These are phyloP conservation scores for Trichoderma breve DNA, from an alignment of 2,329 filamentous ascomycete genomes.

Conservation along the genomic window DNA sequence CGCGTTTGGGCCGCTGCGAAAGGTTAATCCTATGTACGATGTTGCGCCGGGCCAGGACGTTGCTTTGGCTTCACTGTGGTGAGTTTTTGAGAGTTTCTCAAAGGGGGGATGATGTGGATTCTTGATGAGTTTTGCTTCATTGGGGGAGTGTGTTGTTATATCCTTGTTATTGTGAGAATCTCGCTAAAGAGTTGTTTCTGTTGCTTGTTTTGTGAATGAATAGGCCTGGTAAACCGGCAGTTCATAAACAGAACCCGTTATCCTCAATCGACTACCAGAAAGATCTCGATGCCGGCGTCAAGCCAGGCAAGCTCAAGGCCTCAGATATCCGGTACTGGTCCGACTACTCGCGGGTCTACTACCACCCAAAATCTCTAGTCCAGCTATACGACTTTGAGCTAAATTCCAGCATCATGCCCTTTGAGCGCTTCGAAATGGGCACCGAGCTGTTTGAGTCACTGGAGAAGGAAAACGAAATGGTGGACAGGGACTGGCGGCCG, in stretches of 20 bases:
- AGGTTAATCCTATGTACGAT: constrained; percentile 87
- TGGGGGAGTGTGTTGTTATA: not conserved
- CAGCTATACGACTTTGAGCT: constrained; percentile 87
- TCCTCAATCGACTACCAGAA: constrained; percentile 72
- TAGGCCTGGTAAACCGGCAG: constrained; percentile 64
- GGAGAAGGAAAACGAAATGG: constrained; percentile 77
- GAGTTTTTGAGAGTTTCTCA: constrained; percentile 17
- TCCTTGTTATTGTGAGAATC: not conserved
- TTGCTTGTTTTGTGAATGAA: not conserved
- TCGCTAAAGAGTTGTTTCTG: not conserved
- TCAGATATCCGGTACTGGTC: constrained; percentile 91
- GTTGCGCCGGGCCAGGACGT: constrained; percentile 34
- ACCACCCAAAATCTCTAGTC: constrained; percentile 82
- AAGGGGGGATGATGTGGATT: not conserved
- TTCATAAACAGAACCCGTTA: constrained; percentile 69
- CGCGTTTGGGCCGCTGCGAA: constrained; percentile 82
- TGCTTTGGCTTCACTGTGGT: constrained; percentile 37
- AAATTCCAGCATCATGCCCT: constrained; percentile 75
- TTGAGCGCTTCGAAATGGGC: constrained; percentile 85
- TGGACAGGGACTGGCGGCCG: constrained; percentile 84
- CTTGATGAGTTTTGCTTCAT: not conserved
- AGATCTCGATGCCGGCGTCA: constrained; percentile 70
- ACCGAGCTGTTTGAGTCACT: constrained; percentile 71
- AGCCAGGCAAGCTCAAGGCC: constrained; percentile 63
- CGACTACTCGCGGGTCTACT: constrained; percentile 90